These are phyloP conservation scores for Beauveria scarabaeidicola DNA, from an alignment of 2,329 filamentous ascomycete species.

Conservation along the genomic window DNA sequence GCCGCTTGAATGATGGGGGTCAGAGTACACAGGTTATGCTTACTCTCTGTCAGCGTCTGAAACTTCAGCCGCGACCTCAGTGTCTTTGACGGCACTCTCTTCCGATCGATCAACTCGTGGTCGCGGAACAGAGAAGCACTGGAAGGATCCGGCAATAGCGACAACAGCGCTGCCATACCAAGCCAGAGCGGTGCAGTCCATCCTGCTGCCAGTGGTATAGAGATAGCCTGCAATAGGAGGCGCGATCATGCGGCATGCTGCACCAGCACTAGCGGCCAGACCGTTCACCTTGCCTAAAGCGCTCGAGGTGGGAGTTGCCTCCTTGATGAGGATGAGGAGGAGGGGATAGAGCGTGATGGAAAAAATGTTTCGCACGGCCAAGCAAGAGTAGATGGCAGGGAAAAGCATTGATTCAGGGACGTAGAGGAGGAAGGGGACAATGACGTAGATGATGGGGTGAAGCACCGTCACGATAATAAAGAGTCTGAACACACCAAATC, in stretches of 20 bases:
- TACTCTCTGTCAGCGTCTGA: constrained; percentile 14
- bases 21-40: background rate
- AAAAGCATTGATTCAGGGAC: constrained; percentile 44
- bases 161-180: constrained; percentile 55
- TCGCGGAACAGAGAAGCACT: constrained; percentile 48
- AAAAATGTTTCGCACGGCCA: constrained; percentile 50
- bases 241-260: constrained; percentile 58
- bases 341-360: constrained; percentile 58
- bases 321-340: constrained; percentile 59
- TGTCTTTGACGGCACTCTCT: constrained; percentile 19
- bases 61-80: constrained; percentile 22
- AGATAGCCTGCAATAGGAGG: constrained; percentile 56
- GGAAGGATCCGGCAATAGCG: constrained; percentile 47
- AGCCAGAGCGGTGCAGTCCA: constrained; percentile 51
- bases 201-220: constrained; percentile 50
- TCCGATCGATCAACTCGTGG: constrained; percentile 20
- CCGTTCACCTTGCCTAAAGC: constrained; percentile 59
- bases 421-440: constrained; percentile 50
- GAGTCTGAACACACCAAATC: constrained; percentile 49
- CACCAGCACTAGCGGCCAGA: constrained; percentile 55
- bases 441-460: constrained; percentile 53
- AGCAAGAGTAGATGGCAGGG: constrained; percentile 49
- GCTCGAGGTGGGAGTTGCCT: constrained; percentile 48
- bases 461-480: constrained; percentile 50
- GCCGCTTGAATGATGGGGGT: background rate